Evolutionary conservation across 164 flowering plant genomes (phyloP), one percentile per base, ranked within the genome.

Genomic region (Pachysandra terminalis): DNA sequence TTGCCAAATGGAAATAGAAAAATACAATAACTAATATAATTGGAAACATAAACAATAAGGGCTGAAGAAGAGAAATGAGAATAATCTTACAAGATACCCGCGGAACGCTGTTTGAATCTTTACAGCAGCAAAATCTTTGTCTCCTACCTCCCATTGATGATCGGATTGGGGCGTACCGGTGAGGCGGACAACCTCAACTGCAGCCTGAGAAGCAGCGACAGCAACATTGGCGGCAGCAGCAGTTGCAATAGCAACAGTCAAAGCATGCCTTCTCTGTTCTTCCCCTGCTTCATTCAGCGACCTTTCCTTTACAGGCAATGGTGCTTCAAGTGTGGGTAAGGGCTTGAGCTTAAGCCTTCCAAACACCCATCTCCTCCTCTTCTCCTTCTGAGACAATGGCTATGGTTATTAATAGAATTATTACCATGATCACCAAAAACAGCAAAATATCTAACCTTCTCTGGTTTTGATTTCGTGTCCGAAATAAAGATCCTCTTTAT

Each of bases 221-320:
- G 97, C 90, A 51, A 91, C 97, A 72, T 89, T 90, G 10, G 93
- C 95, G 4, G 95, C 97, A 0, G 85, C 91, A 24, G 96, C 90
- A 0, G 97, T 88, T 23, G 92, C 94, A 25, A 78, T 62, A 28
- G 96, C 96, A 56, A 85, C 95, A 66, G 79, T 83, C 71, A 88
- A 24, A 28, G 93, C 96, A 73, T 81, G 89, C 71, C 80, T 85
- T 69, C 82, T 87, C 73, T 87, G 94, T 72, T 81, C 89, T 61
- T 87, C 89, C 22, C 75, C 81, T 59, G 85, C 91, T 74, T 84
- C 83, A 71, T 56, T 70, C 40, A 89, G 66, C 24, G 74, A 54
- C 48, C 26, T 75, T 48, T 81, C 78, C 56, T 27, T 69, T 10
- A 14, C 19, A 25, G 58, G 53, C 0, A 67, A 25, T 28, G 87